Percentiles rank a stretch among this genome's conserved stretches.
Evolutionary conservation across 139 green algal species (phyloP).

Genomic region (Zygnema cylindricum): DNA sequence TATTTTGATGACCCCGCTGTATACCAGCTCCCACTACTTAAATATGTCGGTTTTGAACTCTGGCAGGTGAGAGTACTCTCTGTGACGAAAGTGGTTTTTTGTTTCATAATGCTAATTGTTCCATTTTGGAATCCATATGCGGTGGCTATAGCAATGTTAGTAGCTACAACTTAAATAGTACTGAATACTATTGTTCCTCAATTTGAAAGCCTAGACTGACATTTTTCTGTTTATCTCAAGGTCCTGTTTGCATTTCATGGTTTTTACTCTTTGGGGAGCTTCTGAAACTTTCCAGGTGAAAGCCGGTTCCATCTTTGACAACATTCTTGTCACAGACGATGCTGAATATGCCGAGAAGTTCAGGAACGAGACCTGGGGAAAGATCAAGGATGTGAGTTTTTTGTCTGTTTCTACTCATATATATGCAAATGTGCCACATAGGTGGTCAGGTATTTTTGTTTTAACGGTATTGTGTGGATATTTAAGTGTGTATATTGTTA

Average conservation of each 20-base stretch:
- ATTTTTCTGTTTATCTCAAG: too few relatives aligned
- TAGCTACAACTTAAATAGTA: neutral
- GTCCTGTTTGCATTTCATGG: too few relatives aligned
- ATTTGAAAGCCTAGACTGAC: too few relatives aligned
- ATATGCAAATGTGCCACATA: neutral
- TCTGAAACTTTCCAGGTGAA: constrained; percentile 71
- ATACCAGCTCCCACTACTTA: constrained; percentile 77
- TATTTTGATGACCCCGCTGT: constrained; percentile 77
- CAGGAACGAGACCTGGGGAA: constrained; percentile 78
- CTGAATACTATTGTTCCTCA: constrained; percentile 4
- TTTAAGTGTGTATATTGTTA: too few relatives aligned
- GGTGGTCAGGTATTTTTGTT: neutral
- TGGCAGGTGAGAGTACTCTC: constrained; percentile 69
- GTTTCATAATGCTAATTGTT: neutral
- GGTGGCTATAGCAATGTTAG: too few relatives aligned
- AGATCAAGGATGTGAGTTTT: constrained; percentile 70
- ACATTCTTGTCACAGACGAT: constrained; percentile 86
- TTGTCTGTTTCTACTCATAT: neutral
- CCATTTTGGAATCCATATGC: too few relatives aligned
- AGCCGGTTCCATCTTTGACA: constrained; percentile 87
- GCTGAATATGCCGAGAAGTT: constrained; percentile 77
- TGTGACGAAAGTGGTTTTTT: neutral
- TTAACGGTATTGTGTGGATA: neutral
- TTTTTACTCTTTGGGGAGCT: neutral
- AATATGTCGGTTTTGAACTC: constrained; percentile 86